A percentile compares a stretch with the other conserved stretches of the same genome.
Evolutionary conservation across 2,329 filamentous ascomycete species (phyloP).

Genomic region (Ramichloridium luteum): DNA sequence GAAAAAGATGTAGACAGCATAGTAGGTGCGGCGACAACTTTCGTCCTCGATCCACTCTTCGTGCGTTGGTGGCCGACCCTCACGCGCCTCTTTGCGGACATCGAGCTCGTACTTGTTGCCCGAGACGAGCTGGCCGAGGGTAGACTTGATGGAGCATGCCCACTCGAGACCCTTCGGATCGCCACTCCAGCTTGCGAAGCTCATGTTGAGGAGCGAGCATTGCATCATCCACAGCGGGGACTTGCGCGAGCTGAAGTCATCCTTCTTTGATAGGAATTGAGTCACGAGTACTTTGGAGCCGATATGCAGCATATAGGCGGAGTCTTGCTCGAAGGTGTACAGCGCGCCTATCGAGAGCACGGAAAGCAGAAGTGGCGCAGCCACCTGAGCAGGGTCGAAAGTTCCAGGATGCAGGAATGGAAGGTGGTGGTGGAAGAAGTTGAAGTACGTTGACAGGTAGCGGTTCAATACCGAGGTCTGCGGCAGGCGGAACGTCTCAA

Average conservation of each 20-base stretch:
- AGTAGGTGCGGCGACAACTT: constrained; percentile 91
- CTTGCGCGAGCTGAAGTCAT: constrained; percentile 96
- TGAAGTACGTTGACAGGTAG: constrained; percentile 92
- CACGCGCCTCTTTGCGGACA: constrained; percentile 77
- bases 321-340: constrained; percentile 93
- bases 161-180: constrained; percentile 95
- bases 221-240: constrained; percentile 98
- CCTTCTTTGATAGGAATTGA: constrained; percentile 94
- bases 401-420: constrained; percentile 91
- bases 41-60: constrained; percentile 95
- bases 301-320: constrained; percentile 94
- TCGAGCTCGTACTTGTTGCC: constrained; percentile 95
- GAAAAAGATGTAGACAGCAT: constrained; percentile 98
- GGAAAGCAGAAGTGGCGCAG: constrained; percentile 72
- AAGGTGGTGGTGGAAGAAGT: constrained; percentile 89
- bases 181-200: constrained; percentile 98
- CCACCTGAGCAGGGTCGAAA: constrained; percentile 67
- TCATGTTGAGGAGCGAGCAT: constrained; percentile 91
- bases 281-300: constrained; percentile 95
- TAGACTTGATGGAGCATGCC: constrained; percentile 97
- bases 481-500: constrained; percentile 82
- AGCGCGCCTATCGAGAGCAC: constrained; percentile 90
- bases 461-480: constrained; percentile 71
- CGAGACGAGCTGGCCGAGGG: constrained; percentile 96
- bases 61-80: constrained; percentile 61